A percentile compares a stretch with the other conserved stretches of the same genome.
Conservation (phyloP, 768 basidiomycete species). For the Chalciporus piperatus region DNA sequence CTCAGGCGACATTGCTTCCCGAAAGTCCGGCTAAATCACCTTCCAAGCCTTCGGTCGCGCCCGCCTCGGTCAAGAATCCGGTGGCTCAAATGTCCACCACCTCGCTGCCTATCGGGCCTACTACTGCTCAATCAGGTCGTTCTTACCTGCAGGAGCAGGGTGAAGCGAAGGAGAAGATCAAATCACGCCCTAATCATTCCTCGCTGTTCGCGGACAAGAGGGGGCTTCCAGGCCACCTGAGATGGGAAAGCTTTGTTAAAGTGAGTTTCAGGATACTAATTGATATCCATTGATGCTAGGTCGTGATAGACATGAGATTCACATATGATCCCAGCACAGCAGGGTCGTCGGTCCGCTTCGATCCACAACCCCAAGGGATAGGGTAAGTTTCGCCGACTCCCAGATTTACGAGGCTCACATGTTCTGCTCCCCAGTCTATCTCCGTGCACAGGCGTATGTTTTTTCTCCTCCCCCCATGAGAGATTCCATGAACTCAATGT, state of each 20-base stretch:
- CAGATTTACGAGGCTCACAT: background rate
- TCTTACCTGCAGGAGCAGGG: slow-evolving; percentile 61
- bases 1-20: slow-evolving; percentile 14
- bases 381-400: slow-evolving; percentile 30
- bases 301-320: slow-evolving; percentile 81
- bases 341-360: slow-evolving; percentile 80
- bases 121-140: slow-evolving; percentile 63
- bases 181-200: slow-evolving; percentile 62
- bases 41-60: slow-evolving; percentile 8
- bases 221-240: slow-evolving; percentile 68
- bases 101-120: slow-evolving; percentile 45
- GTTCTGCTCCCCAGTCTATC: slow-evolving; percentile 47
- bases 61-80: slow-evolving; percentile 17
- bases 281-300: slow-evolving; percentile 34
- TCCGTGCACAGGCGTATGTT: slow-evolving; percentile 70
- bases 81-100: slow-evolving; percentile 35
- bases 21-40: slow-evolving; percentile 26
- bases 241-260: slow-evolving; percentile 78
- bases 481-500: background rate
- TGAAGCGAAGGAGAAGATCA: slow-evolving; percentile 60
- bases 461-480: background rate
- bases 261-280: slow-evolving; percentile 33
- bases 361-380: slow-evolving; percentile 53
- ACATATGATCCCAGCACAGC: slow-evolving; percentile 69
- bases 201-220: slow-evolving; percentile 45